Evolutionary conservation across 2,329 filamentous ascomycete species (phyloP).

Genomic region (Colletotrichum sp.): DNA sequence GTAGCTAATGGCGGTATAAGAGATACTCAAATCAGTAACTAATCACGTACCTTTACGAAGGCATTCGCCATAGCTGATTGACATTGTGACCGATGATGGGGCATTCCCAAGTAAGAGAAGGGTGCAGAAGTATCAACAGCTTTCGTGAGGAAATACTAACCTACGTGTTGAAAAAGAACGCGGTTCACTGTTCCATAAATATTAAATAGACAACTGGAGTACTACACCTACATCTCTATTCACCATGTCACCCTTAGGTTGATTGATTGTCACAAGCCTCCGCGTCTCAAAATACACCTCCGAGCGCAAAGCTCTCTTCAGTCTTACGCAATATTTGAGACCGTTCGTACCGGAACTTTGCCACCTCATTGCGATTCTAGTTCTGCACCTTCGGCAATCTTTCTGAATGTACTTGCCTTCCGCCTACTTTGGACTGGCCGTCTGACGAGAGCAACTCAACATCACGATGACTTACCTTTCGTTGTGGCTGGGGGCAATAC

Average conservation of each 20-base stretch:
- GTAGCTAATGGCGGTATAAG: no score
- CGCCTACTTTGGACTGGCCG: background rate
- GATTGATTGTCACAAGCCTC: background rate
- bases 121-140: no score
- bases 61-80: background rate
- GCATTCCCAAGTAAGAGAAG: no score
- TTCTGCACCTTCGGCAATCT: rapidly evolving
- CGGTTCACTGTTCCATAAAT: no score
- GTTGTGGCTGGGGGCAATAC: background rate
- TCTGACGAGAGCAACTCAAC: background rate
- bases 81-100: no score
- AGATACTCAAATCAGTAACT: background rate
- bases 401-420: background rate
- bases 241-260: background rate
- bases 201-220: no score
- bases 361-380: background rate
- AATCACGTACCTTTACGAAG: background rate
- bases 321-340: no score
- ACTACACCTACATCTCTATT: background rate
- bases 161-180: no score
- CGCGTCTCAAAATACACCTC: background rate
- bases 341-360: background rate
- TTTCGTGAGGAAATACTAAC: no score
- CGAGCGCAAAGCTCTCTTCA: no score
- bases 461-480: background rate